Base-by-base conservation (phyloP, 2,329 filamentous ascomycete species). In the Xylariaceae sp. region DNA sequence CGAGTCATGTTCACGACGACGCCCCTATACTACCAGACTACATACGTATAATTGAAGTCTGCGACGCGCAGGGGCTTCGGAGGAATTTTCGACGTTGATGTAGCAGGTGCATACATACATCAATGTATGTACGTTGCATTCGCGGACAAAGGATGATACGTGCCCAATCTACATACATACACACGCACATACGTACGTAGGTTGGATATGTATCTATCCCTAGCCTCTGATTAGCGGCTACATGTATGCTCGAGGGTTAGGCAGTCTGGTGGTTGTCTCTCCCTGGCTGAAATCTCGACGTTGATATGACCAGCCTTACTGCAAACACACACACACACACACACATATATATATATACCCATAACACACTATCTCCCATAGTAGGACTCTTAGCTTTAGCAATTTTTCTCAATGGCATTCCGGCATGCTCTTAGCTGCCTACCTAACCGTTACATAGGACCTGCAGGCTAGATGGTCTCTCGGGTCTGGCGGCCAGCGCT, bases 101-200 rank as follows among this genome's bases (percentile, higher is more conserved):
- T 10, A 37, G 6, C n/a, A n/a, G n/a, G n/a, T n/a, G n/a, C n/a
- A n/a, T n/a, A 29, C 26, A 29, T 29, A 29, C 26, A 5, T 29
- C n/a, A n/a, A 37, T 44, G 51, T 48, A 41, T 59, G 23, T 58
- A 56, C 50, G 61, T 62, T 59, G 56, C 61, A 63, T 37, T 37
- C 32, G 14, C 14, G 32, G 32, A 16, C 32, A 37, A 37, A 37
- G 32, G 32, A 37, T 37, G 32, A 37, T 37, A 37, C 32, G 14
- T 16, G 14, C 14, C 32, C 14, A 37, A 37, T 37, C 32, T 37
- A 16, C 32, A 7, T 37, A 37, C 32, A 3, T 37, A 4, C 32
- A 3, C 32, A 16, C 32, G 32, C 5, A 37, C 3, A 12, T 37
- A 37, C 5, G 32, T 7, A 37, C 32, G 6, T 7, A 7, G 9